These are phyloP conservation scores for Aspergillus leporis DNA, from an alignment of 495 filamentous ascomycete species.

Conservation along the genomic window DNA sequence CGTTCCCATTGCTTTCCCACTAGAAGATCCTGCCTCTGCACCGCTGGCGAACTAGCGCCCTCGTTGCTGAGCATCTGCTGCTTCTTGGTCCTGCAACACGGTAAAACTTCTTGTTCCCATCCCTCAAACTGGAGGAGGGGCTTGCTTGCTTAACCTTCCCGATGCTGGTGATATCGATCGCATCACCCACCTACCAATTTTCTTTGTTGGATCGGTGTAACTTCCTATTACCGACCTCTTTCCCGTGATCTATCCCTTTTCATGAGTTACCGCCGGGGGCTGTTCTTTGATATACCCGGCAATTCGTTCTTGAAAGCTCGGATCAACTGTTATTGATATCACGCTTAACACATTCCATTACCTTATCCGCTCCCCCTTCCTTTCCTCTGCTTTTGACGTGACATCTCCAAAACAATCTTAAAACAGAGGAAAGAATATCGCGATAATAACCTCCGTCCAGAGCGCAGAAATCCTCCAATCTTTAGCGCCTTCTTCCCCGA, in stretches of 20 bases:
- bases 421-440: conserved; percentile 2
- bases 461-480: conserved; percentile 7
- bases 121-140: conserved; percentile 22
- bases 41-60: conserved; percentile 21
- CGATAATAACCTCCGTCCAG: conserved; percentile 15
- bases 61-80: conserved; percentile 18
- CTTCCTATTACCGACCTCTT: conserved; percentile 10
- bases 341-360: conserved; percentile 5
- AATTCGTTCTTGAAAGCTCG: conserved; percentile 19
- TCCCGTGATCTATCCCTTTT: conserved; percentile 14
- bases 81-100: conserved; percentile 21
- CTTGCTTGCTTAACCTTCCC: conserved; percentile 11
- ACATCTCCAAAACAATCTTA: neutral
- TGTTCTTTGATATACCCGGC: conserved; percentile 15
- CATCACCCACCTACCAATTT: conserved; percentile 18
- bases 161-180: conserved; percentile 22
- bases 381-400: neutral
- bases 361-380: conserved; percentile 4
- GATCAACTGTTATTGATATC: conserved; percentile 16
- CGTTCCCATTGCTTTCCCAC: conserved; percentile 13
- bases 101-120: conserved; percentile 25
- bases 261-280: conserved; percentile 16
- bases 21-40: conserved; percentile 21
- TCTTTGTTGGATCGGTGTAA: neutral
- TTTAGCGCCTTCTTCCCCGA: conserved; percentile 34